These are phyloP conservation scores for Periconia sp. DNA, from an alignment of 2,329 filamentous ascomycete species.

Conservation along the genomic window DNA sequence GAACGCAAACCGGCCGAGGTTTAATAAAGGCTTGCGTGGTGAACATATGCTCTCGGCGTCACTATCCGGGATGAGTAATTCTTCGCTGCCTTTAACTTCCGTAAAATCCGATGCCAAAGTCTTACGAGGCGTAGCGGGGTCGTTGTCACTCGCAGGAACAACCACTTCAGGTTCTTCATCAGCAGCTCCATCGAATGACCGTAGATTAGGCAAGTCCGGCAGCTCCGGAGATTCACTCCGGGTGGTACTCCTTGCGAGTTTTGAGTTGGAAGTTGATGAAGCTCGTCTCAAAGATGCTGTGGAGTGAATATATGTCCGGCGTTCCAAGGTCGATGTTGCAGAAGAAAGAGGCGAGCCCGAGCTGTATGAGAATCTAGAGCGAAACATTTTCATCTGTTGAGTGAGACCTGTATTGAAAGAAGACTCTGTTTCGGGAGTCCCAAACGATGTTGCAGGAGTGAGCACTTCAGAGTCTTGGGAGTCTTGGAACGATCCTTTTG, in stretches of 20 bases:
- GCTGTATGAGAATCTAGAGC: slow-evolving; percentile 34
- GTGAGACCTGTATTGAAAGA: slow-evolving; percentile 28
- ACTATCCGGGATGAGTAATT: slow-evolving; percentile 50
- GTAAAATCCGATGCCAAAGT: slow-evolving; percentile 21
- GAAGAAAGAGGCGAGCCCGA: slow-evolving; percentile 7
- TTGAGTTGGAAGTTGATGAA: background rate
- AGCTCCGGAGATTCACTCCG: background rate
- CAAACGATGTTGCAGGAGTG: slow-evolving; percentile 36
- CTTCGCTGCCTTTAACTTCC: slow-evolving; percentile 48
- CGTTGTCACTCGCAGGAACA: slow-evolving; percentile 31
- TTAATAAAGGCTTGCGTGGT: slow-evolving; percentile 37
- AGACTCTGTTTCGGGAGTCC: slow-evolving; percentile 29
- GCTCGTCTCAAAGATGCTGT: background rate
- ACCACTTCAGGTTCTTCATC: slow-evolving; percentile 28
- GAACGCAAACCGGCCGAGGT: slow-evolving; percentile 45
- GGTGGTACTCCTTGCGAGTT: background rate
- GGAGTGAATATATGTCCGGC: background rate
- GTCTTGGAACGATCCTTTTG: slow-evolving; percentile 28
- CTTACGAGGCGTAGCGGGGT: slow-evolving; percentile 18
- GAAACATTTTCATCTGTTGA: slow-evolving; percentile 31
- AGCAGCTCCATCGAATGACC: background rate
- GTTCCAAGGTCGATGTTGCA: background rate
- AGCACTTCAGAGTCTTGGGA: slow-evolving; percentile 17
- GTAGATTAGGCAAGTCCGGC: slow-evolving; percentile 11
- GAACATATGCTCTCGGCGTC: slow-evolving; percentile 43